Evolutionary conservation across 225 moss, liverwort and hornwort species (phyloP), one percentile per base, ranked within the genome.

Genomic region (Rhytidiadelphus loreus): DNA sequence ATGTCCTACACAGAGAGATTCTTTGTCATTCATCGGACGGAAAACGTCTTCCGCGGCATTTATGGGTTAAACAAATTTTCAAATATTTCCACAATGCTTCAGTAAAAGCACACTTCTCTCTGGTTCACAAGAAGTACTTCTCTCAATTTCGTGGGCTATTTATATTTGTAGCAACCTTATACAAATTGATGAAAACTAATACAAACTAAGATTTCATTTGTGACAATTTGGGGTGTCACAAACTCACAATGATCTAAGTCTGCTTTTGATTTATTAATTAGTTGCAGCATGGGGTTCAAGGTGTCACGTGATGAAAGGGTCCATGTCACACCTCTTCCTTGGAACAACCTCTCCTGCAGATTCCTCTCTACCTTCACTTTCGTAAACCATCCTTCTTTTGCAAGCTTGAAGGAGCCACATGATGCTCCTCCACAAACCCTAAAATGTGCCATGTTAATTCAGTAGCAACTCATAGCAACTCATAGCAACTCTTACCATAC

Each of bases 331-430:
- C 22, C 2, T n/a, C n/a, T n/a, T 66, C 18, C 30, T 62, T 62
- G 29, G 8, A 62, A 33, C 63, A 63, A 9, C 8, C 9, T 63
- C 33, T 63, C 16, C 6, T 37, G 2, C 6, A 22, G 1, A n/a
- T 6, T 12, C n/a, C 4, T n/a, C n/a, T 39, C 23, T 63, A 22
- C 68, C 37, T 21, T 37, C 37, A 1, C 11, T n/a, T 21, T n/a
- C 1, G 2, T 0, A 65, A 21, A n/a, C 7, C 2, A 0, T 4
- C n/a, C 68, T 0, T n/a, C 4, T 65, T 37, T 23, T 23, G 7
- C 23, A 39, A n/a, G 68, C 39, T 23, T 39, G 12, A 23, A 39
- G 13, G 23, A 39, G 20, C 13, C 23, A 4, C 20, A 39, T 68
- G 23, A 68, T 24, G 25, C 14, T 69, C 12, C 8, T 41, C 35